phyloP scores from a whole-genome alignment of 306 rosid genomes.

The Quercus dentata region DNA sequence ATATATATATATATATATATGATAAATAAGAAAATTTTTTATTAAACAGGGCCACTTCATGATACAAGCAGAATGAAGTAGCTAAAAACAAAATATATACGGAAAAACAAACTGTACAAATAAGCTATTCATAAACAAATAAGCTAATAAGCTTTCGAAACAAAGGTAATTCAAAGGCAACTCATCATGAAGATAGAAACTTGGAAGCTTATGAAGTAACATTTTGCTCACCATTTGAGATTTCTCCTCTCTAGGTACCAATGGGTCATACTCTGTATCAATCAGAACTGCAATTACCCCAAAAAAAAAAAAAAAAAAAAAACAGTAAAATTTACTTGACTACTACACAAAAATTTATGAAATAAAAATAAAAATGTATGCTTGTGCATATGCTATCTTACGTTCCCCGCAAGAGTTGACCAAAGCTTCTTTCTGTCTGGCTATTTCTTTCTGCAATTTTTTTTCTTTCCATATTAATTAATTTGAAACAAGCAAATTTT shows the following conservation, averaged over 20 bases:
- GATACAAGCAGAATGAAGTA: too few species aligned
- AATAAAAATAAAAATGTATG: neutral
- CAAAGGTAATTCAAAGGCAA: neutral
- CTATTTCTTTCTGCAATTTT: conserved; percentile 52
- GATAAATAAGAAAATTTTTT: too few species aligned
- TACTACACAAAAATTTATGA: neutral
- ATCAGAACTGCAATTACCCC: conserved; percentile 51
- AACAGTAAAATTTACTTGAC: neutral
- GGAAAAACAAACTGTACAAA: too few species aligned
- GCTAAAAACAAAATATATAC: too few species aligned
- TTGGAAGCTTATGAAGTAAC: neutral
- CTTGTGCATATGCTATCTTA: conserved; percentile 15
- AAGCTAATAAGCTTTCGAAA: too few species aligned
- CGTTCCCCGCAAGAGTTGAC: conserved; percentile 49
- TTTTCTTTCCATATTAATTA: neutral
- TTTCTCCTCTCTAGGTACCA: conserved; percentile 58
- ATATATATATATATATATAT: too few species aligned
- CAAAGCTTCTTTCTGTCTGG: conserved; percentile 23
- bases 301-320: neutral
- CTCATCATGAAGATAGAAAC: neutral
- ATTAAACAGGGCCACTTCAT: too few species aligned
- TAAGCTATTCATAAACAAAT: too few species aligned
- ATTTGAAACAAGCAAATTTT: neutral
- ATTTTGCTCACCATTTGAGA: conserved; percentile 44
- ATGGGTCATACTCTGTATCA: conserved; percentile 46